Conservation (phyloP, 129 eudicot genomes). For the Escallonia rubra region DNA sequence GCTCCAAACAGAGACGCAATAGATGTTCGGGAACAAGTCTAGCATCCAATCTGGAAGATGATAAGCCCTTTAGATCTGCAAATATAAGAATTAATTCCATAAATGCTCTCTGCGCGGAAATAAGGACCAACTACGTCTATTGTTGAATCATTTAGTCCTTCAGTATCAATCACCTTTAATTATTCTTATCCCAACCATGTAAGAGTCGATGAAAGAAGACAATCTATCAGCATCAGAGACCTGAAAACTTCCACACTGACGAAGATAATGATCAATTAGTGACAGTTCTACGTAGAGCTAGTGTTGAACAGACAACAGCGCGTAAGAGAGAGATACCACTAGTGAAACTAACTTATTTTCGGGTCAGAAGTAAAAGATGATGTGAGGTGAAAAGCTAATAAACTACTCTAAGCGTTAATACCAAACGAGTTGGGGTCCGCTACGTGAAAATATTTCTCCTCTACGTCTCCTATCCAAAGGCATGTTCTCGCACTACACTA, state of each 20-base stretch:
- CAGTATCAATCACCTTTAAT: slow-evolving; percentile 33
- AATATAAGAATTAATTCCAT: slow-evolving; percentile 1
- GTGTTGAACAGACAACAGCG: too few species aligned
- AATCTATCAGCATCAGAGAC: slow-evolving; percentile 56
- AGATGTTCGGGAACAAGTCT: slow-evolving; percentile 77
- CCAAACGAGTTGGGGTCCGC: too few species aligned
- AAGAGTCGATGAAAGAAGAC: slow-evolving; percentile 57
- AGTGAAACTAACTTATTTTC: too few species aligned
- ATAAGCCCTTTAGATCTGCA: slow-evolving; percentile 55
- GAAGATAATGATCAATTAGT: slow-evolving; percentile 14
- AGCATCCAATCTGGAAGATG: slow-evolving; percentile 59
- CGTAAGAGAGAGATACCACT: too few species aligned
- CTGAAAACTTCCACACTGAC: slow-evolving; percentile 58
- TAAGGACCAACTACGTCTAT: neutral
- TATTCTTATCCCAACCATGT: slow-evolving; percentile 55
- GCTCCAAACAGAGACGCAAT: slow-evolving; percentile 77
- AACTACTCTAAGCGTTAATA: too few species aligned
- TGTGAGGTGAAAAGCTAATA: too few species aligned
- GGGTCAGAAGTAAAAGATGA: too few species aligned
- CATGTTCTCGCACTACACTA: too few species aligned
- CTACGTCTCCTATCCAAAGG: too few species aligned
- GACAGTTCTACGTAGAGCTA: neutral
- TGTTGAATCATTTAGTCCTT: neutral
- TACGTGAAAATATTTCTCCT: too few species aligned
- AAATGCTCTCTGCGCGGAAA: slow-evolving; percentile 4